Base-by-base conservation (phyloP, 768 basidiomycete genomes). In the Vararia minispora region DNA sequence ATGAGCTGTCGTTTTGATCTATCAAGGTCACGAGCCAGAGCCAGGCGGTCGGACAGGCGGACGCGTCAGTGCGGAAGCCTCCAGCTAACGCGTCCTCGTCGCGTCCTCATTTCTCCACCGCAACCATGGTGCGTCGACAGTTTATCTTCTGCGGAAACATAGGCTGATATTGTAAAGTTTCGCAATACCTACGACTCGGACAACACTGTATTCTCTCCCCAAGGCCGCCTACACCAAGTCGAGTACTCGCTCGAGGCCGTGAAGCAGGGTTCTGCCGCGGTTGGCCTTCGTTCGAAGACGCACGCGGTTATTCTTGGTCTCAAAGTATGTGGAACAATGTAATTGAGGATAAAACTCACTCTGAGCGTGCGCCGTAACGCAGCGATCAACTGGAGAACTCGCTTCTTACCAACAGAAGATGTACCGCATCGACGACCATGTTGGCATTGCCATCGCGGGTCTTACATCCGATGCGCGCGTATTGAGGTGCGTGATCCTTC, bases 381-480 rank as follows among this genome's bases (percentile, higher is more conserved):
- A 99, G 95, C 76, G 94, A 60, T 98, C 95, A 21, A 92, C 90
- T 11, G 95, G 95, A 43, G 94, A 98, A 59, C 73, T 99, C 37
- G 92, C 95, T 12, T 89, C 88, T n/a, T 98, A 98, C 70, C 95
- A 99, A 58, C 92, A 98, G 67, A 98, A 99, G 73, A 86, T 98
- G 82, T 95, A 94, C 61, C 74, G 91, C 54, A 94, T 99, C 78
- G 95, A 99, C 56, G 91, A 98, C 60, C 95, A 99, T 64, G 80
- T 95, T 50, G 95, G 95, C n/a, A 90, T 99, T 53, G 94, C 92
- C 34, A 98, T 99, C 57, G 95, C 95, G 35, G 95, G 95, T n/a
- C 66, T 99, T 45, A 99, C 95, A 7, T 91, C 87, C 32, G 95
- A 99, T 66, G 95, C 95, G 30, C 84, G 95, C 58, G 95, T 98